Evolutionary conservation across 192 early-diverging fungal species (phyloP).

Genomic region (Spizellomyces punctatus): DNA sequence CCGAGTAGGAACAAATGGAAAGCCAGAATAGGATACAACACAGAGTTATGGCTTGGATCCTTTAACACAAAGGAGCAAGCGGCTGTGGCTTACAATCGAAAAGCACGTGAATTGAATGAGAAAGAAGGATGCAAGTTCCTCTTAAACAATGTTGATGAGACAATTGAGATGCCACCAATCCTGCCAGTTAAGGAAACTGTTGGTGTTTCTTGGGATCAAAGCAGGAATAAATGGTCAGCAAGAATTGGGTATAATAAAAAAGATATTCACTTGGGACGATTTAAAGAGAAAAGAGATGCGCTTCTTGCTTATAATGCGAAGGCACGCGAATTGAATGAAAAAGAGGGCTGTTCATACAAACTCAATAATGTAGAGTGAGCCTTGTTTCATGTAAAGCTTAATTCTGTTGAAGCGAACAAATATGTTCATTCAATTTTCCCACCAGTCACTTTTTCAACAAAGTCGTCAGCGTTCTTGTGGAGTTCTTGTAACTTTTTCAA

Average conservation of each 20-base stretch:
- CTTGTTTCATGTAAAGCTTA: no score
- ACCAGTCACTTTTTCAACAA: neutral
- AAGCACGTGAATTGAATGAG: neutral
- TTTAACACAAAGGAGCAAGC: conserved; percentile 2
- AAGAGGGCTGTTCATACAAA: neutral
- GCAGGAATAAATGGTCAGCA: neutral
- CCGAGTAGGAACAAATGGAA: neutral
- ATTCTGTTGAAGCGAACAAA: no score
- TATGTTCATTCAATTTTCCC: no score
- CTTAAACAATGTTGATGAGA: no score
- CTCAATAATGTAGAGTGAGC: neutral
- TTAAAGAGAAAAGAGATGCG: neutral
- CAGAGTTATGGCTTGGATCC: neutral
- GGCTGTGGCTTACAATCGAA: neutral
- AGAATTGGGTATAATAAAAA: neutral
- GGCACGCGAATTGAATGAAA: neutral
- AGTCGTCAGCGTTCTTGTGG: neutral
- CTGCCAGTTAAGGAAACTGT: no score
- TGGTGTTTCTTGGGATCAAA: neutral
- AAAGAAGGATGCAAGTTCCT: no score
- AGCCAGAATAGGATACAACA: neutral
- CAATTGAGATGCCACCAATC: no score
- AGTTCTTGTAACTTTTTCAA: neutral
- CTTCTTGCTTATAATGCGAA: neutral
- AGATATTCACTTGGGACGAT: neutral